Base-by-base conservation (phyloP, 2,329 filamentous ascomycete genomes). In the Alternaria infectoria region DNA sequence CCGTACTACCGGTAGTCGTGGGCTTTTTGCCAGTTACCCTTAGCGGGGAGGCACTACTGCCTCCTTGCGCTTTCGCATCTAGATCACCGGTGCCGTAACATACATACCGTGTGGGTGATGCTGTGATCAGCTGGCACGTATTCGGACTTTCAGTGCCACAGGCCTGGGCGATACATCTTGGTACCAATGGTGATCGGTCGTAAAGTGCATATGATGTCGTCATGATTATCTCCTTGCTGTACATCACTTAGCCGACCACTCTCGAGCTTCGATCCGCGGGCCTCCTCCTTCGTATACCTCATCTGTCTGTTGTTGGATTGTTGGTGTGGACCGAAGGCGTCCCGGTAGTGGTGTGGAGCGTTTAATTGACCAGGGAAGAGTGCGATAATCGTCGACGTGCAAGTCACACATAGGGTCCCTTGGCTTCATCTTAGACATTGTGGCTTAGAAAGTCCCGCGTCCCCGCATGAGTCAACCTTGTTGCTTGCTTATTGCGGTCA, bases 391-490 rank as follows among this genome's bases (percentile, higher is more conserved):
- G 19, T 52, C 49, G 19, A 52, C 5, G 5, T 40, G 28, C 19
- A 21, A 21, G 49, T 23, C 43, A 56, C 26, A 47, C 43, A 47
- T 19, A 32, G 17, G 54, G 25, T 52, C 49, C 25, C 13, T 40
- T 36, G 30, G 30, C 30, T n/a, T 46, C 11, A 32, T 44, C 21
- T 45, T 15, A 23, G 54, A 47, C 26, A 32, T 46, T 43, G 21
- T 56, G 54, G 43, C 54, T 56, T 56, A 43, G 25, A 46, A 46
- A 56, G 19, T 56, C 54, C 54, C 54, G 54, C 26, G 57, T 23
- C 47, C 25, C 59, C 55, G 43, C 55, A 62, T 59, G 59, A 36
- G 13, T 54, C 23, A 54, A 54, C 55, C 55, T 57, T 43, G 25
- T 19, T 32, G 46, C 12, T 36, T 51, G 55, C 47, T 49, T 43